Conservation (phyloP, 305 asterid genomes). For the Fraxinus nigra region DNA sequence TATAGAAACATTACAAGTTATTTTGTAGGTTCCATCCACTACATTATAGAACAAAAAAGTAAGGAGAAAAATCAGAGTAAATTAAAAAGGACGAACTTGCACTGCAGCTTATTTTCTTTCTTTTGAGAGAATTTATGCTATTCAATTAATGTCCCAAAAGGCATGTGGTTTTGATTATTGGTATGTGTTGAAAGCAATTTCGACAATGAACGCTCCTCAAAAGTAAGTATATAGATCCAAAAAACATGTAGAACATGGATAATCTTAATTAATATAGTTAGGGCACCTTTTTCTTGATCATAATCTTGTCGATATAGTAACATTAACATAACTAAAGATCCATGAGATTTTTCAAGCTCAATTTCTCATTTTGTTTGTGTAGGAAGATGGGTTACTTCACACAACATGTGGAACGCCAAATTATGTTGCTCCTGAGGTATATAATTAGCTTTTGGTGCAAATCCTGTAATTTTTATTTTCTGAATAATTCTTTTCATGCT, state of each 20-base stretch:
- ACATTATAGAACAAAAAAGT: background rate
- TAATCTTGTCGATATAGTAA: background rate
- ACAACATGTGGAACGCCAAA: constrained; percentile 98
- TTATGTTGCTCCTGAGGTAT: constrained; percentile 98
- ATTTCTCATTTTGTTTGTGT: constrained; percentile 27
- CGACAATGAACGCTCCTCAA: background rate
- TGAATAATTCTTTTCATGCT: constrained; percentile 7
- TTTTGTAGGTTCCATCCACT: background rate
- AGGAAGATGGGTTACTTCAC: constrained; percentile 98
- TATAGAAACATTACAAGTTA: background rate
- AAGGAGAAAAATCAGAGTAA: background rate
- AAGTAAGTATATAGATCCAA: background rate
- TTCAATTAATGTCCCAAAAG: background rate
- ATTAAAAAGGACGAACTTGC: background rate
- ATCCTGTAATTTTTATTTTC: constrained; percentile 9
- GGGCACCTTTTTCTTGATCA: background rate
- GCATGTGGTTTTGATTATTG: background rate
- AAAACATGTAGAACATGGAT: background rate
- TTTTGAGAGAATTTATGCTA: background rate
- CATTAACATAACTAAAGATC: background rate
- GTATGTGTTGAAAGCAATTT: background rate
- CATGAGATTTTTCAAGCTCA: background rate
- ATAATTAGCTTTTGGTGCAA: constrained; percentile 19
- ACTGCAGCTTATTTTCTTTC: background rate
- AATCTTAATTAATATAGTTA: background rate